These are phyloP conservation scores for Suillus sp. DNA, from an alignment of 768 basidiomycete genomes.

Conservation along the genomic window DNA sequence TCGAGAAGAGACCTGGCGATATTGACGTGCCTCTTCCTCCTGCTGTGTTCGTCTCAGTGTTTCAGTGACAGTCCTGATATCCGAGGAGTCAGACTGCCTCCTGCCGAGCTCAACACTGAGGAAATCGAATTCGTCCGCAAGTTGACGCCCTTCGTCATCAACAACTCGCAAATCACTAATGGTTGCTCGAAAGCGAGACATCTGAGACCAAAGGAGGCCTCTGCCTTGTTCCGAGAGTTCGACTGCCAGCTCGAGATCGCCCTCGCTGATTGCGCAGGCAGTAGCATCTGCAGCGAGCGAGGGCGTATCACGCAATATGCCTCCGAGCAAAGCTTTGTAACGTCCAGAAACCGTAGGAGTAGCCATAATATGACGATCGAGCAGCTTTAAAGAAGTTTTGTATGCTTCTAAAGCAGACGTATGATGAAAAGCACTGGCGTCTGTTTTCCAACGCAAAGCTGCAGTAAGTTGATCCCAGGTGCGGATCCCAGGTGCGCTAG, in stretches of 20 bases:
- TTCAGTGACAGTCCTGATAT: slow-evolving; percentile 1
- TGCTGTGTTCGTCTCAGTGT: slow-evolving; percentile 6
- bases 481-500: slow-evolving; percentile 8
- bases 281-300: slow-evolving; percentile 28
- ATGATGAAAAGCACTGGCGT: slow-evolving; percentile 18
- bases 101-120: slow-evolving; percentile 20
- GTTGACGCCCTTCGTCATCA: slow-evolving; percentile 16
- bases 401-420: slow-evolving; percentile 27
- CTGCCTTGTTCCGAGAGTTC: slow-evolving; percentile 40
- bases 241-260: slow-evolving; percentile 26
- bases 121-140: slow-evolving; percentile 31
- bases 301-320: slow-evolving; percentile 10
- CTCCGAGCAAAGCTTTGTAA: slow-evolving; percentile 15
- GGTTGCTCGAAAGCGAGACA: slow-evolving; percentile 29
- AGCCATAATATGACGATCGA: slow-evolving; percentile 23
- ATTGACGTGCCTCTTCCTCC: slow-evolving; percentile 21
- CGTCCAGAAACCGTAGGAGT: slow-evolving; percentile 23
- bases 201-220: slow-evolving; percentile 32
- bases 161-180: slow-evolving; percentile 26
- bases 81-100: neutral
- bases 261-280: slow-evolving; percentile 27
- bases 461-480: slow-evolving; percentile 14
- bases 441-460: slow-evolving; percentile 20
- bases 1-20: slow-evolving; percentile 21
- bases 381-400: slow-evolving; percentile 18